phyloP scores from a whole-genome alignment of 2,329 filamentous ascomycete species.

The Esteya vermicola region DNA sequence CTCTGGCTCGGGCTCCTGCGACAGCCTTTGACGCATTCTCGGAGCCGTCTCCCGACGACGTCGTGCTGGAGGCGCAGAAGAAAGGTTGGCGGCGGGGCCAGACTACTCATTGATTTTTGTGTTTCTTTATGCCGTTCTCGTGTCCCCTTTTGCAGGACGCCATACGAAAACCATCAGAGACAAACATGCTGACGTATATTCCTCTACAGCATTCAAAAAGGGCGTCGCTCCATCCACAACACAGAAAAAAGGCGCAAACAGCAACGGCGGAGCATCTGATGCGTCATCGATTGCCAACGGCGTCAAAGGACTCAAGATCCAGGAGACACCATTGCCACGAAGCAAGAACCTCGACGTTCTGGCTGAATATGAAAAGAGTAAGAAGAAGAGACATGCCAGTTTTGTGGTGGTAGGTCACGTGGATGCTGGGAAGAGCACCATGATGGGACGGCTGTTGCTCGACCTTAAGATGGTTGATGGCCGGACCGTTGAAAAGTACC shows the following conservation, averaged over 20 bases:
- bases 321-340: conserved; percentile 42
- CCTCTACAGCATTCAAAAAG: conserved; percentile 36
- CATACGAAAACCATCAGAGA: not conserved
- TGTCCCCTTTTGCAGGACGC: not conserved
- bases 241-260: conserved; percentile 24
- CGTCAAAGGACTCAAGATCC: conserved; percentile 24
- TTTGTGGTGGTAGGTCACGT: conserved; percentile 96
- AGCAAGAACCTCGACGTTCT: conserved; percentile 77
- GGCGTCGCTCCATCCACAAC: conserved; percentile 17
- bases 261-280: conserved; percentile 13
- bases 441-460: conserved; percentile 88
- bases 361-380: conserved; percentile 61
- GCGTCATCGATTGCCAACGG: conserved; percentile 18
- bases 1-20: conserved; percentile 32
- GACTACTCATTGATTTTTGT: conserved; percentile 24
- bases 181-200: conserved; percentile 13
- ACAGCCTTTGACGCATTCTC: conserved; percentile 46
- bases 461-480: conserved; percentile 83
- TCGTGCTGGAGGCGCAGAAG: conserved; percentile 75
- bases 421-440: conserved; percentile 91
- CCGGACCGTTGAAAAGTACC: conserved; percentile 75
- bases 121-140: not conserved
- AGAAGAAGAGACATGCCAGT: conserved; percentile 67
- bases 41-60: conserved; percentile 81
- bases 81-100: conserved; percentile 61